Conservation (phyloP, 129 eudicot species). For the Saussurea involucrata region DNA sequence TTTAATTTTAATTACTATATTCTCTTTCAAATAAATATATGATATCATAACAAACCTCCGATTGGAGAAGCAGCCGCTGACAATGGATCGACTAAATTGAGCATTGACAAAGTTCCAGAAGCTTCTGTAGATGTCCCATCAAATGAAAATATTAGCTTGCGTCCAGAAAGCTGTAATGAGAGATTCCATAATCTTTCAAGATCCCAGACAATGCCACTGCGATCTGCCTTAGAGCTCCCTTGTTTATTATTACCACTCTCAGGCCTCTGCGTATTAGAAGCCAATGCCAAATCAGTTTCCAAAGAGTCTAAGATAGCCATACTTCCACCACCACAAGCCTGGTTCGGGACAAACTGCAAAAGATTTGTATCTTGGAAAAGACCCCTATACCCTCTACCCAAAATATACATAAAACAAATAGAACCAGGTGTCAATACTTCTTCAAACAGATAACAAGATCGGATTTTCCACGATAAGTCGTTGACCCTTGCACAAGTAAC, state of each 20-base stretch:
- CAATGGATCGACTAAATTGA: slow-evolving; percentile 90
- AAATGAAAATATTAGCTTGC: slow-evolving; percentile 86
- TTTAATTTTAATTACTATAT: too few species aligned
- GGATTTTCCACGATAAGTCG: slow-evolving; percentile 80
- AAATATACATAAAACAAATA: slow-evolving; percentile 87
- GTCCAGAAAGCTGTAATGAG: slow-evolving; percentile 84
- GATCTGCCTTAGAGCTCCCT: slow-evolving; percentile 58
- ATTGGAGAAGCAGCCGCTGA: slow-evolving; percentile 99
- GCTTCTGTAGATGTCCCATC: slow-evolving; percentile 94
- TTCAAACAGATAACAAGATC: slow-evolving; percentile 93
- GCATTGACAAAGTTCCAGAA: slow-evolving; percentile 80
- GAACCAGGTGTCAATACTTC: slow-evolving; percentile 90
- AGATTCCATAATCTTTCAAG: slow-evolving; percentile 78
- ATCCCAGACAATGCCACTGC: slow-evolving; percentile 94
- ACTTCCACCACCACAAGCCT: slow-evolving; percentile 96
- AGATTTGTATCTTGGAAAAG: slow-evolving; percentile 92
- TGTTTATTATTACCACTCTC: slow-evolving; percentile 61
- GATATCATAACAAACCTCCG: slow-evolving; percentile 56
- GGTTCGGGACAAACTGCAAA: slow-evolving; percentile 83
- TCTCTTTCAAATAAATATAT: background rate
- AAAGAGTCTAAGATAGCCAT: slow-evolving; percentile 92
- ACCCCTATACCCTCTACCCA: slow-evolving; percentile 97
- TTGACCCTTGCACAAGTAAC: slow-evolving; percentile 59
- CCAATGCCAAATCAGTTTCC: slow-evolving; percentile 60
- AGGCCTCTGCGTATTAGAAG: slow-evolving; percentile 61